A percentile compares a stretch with the other conserved stretches of the same genome.
phyloP scores from a whole-genome alignment of 192 early-diverging fungal species.

The Oehlia diaphana region DNA sequence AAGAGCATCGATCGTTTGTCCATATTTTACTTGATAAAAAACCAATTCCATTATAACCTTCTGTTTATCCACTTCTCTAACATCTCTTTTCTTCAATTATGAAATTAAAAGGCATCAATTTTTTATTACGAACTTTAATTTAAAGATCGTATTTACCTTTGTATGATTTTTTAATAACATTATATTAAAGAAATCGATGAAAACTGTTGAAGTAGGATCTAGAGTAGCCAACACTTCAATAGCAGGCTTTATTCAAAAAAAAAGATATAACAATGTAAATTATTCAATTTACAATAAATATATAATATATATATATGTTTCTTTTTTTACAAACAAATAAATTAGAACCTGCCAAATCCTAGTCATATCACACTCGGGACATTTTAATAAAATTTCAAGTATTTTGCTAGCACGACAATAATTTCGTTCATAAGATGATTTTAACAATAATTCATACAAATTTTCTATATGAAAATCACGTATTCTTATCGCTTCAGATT shows the following conservation, averaged over 20 bases:
- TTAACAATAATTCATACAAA: conserved; percentile 4
- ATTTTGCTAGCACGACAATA: conserved; percentile 14
- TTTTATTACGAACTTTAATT: no score
- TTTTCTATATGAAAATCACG: conserved; percentile 9
- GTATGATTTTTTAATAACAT: not conserved
- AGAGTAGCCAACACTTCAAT: not conserved
- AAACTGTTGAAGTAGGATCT: not conserved
- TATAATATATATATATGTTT: no score
- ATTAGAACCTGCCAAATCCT: conserved; percentile 10
- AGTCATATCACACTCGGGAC: conserved; percentile 1
- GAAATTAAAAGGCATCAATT: no score
- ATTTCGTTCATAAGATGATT: not conserved
- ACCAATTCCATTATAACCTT: conserved; percentile 11
- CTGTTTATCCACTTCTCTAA: not conserved
- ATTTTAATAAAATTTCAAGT: conserved; percentile 13
- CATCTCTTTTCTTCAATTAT: not conserved
- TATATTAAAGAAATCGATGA: conserved; percentile 13
- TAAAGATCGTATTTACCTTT: not conserved
- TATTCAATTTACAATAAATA: not conserved
- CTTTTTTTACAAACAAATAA: not conserved
- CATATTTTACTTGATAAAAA: conserved; percentile 12
- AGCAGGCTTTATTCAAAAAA: not conserved
- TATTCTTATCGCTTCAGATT: not conserved
- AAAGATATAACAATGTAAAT: not conserved
- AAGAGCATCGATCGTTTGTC: conserved; percentile 1